Evolutionary conservation across 1,139 yeast genomes (phyloP), one percentile per base, ranked within the genome.

Genomic region (Taphrina communis): DNA sequence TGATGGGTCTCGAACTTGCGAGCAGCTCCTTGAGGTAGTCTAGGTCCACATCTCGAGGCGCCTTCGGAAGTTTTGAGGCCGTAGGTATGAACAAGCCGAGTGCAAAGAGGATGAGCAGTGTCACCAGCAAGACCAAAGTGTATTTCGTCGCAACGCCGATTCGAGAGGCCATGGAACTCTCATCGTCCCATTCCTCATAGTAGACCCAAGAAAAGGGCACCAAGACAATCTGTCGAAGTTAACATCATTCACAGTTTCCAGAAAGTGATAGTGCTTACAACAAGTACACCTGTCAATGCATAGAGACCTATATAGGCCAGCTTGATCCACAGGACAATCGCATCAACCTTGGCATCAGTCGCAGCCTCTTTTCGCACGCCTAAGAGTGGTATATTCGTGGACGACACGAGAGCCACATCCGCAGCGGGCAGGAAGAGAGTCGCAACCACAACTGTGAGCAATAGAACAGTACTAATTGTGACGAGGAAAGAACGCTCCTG

Each of bases 141-240:
- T 69, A 72, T 31, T 72, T 72, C 35, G 71, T 41, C 7, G 72
- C 73, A 8, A 70, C 70, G 2, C 71, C 58, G 38, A 71, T 70
- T 6, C 74, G 69, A 19, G 65, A 69, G 19, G 61, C 69, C n/a
- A 59, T 61, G 35, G 73, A 65, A 14, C 70, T 70, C 55, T 72
- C 73, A 8, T 71, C 73, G 44, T 71, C 72, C 73, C 73, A 71
- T 53, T 72, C 73, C 48, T 72, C 73, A n/a, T 65, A 71, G 69
- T 71, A 69, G 53, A 48, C 50, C 38, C 55, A 56, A 12, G 52
- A 42, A 35, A 59, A 63, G 6, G 67, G 67, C 12, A 51, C 57
- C 19, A 38, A 36, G 21, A 63, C 38, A n/a, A 53, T 35, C 62
- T 58, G 17, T 58, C n/a, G 17, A 7, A 2, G 6, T 25, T 31